Base-by-base conservation (phyloP, 208 protist species). In the Leishmania tarentolae region DNA sequence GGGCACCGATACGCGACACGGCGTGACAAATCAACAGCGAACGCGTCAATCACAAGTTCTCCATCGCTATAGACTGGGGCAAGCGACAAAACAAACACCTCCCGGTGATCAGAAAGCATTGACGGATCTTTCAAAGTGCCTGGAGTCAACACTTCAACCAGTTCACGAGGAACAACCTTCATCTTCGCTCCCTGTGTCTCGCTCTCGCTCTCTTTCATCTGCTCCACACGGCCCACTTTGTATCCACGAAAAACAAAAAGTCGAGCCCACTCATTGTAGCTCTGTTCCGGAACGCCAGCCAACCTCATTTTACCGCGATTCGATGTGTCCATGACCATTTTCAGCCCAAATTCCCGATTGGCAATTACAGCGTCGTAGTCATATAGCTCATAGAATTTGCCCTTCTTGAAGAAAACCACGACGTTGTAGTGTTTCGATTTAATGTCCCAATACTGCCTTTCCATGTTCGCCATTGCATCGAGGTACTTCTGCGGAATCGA, bases 401-500 rank as follows among this genome's bases (percentile, higher is more conserved):
- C 98, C 85, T 99, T 99, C 82, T 99, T 99, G 85, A 99, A 99
- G 61, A 99, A 98, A 31, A 99, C 86, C 17, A 99, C 44, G 19
- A 96, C 90, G 80, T 99, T 97, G 87, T 90, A 99, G 76, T 98
- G 78, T 17, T 96, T 84, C 57, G 86, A 80, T 83, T 99, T 99
- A 37, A 99, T 99, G 42, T 96, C 91, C 98, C 98, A 99, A 79
- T 99, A 99, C 82, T 99, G 98, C 5, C 96, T 88, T 88, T 99
- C 97, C 93, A 99, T 98, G 53, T 87, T 88, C 13, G 83, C 96
- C 93, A 99, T 98, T 13, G 87, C 88, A 53, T 90, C 89, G 15
- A 98, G 87, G 44, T 90, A 87, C 53, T 91, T 91, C 0, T 75
- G 11, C n/a, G 96, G 94, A 63, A 99, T 96, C 8, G 77, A 78